Evolutionary conservation across 2,329 filamentous ascomycete genomes (phyloP).

Genomic region (Microascus cirrosus): DNA sequence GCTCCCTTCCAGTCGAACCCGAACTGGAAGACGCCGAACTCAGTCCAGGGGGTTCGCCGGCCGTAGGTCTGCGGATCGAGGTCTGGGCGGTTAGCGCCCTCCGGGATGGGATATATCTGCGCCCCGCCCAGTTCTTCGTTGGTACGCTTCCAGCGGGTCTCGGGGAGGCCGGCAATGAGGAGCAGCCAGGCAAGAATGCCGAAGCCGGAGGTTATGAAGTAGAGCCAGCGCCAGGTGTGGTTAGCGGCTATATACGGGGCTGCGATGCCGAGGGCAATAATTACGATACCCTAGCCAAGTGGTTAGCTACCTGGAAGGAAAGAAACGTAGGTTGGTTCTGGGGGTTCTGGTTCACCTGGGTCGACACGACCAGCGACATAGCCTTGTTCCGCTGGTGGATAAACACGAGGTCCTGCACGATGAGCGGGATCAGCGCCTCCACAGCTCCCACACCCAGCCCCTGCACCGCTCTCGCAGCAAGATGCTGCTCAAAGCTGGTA

Average conservation of each 20-base stretch:
- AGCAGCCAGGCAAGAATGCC: constrained; percentile 20
- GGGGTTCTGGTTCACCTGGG: constrained; percentile 7
- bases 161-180: constrained; percentile 19
- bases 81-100: constrained; percentile 15
- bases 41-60: constrained; percentile 15
- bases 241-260: constrained; percentile 18
- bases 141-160: constrained; percentile 20
- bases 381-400: constrained; percentile 23
- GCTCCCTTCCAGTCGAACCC: constrained; percentile 15
- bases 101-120: constrained; percentile 12
- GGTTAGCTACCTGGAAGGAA: neutral
- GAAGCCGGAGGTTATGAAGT: constrained; percentile 18
- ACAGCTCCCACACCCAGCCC: constrained; percentile 22
- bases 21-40: constrained; percentile 19
- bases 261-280: constrained; percentile 16
- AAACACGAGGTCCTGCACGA: constrained; percentile 26
- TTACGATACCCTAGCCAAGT: constrained; percentile 14
- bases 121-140: constrained; percentile 17
- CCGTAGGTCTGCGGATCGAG: constrained; percentile 16
- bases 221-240: constrained; percentile 21
- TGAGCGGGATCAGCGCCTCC: constrained; percentile 23
- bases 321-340: neutral
- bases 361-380: constrained; percentile 17
- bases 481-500: constrained; percentile 15
- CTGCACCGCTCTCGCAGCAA: constrained; percentile 20